Percentiles rank a stretch among this genome's conserved stretches.
Conservation (phyloP, 345 rosid genomes). For the Eucalyptus cloeziana region DNA sequence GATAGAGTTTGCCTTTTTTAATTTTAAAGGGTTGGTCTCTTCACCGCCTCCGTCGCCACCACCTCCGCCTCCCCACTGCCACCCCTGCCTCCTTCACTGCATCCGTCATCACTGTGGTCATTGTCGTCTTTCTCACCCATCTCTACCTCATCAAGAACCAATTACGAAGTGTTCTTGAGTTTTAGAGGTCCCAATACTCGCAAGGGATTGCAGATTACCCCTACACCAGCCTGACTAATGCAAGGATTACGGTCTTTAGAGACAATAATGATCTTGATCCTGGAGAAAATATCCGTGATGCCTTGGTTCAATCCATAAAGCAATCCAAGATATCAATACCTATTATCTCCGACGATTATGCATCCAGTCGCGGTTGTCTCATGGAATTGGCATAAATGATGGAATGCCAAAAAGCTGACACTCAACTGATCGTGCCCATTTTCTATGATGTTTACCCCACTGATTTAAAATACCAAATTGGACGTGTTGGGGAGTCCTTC, state of each 20-base stretch:
- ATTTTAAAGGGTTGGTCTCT: background rate
- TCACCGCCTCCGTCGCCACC: background rate
- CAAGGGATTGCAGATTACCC: background rate
- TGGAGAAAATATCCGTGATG: background rate
- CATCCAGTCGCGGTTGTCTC: background rate
- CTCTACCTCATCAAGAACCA: background rate
- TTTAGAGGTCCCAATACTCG: background rate
- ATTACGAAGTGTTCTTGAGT: background rate
- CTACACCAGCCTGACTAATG: background rate
- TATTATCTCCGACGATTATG: background rate
- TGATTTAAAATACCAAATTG: background rate
- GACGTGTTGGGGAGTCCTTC: background rate
- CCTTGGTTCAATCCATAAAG: background rate
- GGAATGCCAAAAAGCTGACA: background rate
- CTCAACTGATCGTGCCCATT: background rate
- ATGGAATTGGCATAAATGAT: background rate
- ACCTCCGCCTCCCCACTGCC: no score
- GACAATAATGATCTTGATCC: background rate
- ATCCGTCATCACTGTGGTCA: rapidly evolving
- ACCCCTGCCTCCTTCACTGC: background rate
- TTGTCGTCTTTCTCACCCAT: background rate
- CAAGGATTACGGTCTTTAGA: background rate
- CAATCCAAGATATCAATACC: background rate
- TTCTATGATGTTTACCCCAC: background rate
- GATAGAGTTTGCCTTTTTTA: background rate